These are phyloP conservation scores for Beauveria varroae DNA, from an alignment of 2,329 filamentous ascomycete genomes.

Conservation along the genomic window DNA sequence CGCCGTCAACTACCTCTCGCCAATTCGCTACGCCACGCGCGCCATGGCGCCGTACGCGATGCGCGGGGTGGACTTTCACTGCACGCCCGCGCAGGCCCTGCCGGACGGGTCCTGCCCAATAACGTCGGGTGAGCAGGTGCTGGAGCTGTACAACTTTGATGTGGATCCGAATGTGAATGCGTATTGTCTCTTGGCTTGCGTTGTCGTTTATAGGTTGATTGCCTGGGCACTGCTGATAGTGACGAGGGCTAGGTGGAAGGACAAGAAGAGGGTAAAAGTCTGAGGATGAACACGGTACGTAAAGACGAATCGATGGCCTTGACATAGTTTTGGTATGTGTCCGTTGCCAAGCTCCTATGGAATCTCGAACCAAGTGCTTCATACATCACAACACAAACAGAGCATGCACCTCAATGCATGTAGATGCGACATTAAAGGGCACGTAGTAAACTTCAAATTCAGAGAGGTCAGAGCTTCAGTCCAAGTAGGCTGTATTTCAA, in stretches of 20 bases:
- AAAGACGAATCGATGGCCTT: too few relatives aligned
- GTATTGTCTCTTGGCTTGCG: slow-evolving; percentile 53
- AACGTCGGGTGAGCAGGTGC: slow-evolving; percentile 56
- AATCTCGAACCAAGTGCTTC: too few relatives aligned
- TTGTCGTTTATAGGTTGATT: slow-evolving; percentile 58
- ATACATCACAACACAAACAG: too few relatives aligned
- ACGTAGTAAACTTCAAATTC: too few relatives aligned
- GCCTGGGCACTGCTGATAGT: slow-evolving; percentile 51
- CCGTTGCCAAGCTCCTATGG: too few relatives aligned
- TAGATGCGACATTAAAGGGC: too few relatives aligned
- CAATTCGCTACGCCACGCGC: slow-evolving; percentile 61
- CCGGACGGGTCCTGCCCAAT: slow-evolving; percentile 57
- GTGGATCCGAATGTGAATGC: slow-evolving; percentile 54
- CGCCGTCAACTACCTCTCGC: slow-evolving; percentile 63
- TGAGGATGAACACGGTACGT: neutral
- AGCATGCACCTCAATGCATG: too few relatives aligned
- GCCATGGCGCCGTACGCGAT: slow-evolving; percentile 62
- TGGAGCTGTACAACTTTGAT: slow-evolving; percentile 60
- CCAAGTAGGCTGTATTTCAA: too few relatives aligned
- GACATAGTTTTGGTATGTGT: too few relatives aligned
- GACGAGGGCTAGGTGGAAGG: slow-evolving; percentile 46
- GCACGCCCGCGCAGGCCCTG: slow-evolving; percentile 51
- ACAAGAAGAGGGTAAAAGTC: slow-evolving; percentile 14
- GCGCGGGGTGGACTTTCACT: slow-evolving; percentile 54
- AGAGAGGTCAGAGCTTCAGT: too few relatives aligned